Evolutionary conservation across 352 stramenopile genomes (phyloP).

Genomic region (Phytophthora colocasiae): DNA sequence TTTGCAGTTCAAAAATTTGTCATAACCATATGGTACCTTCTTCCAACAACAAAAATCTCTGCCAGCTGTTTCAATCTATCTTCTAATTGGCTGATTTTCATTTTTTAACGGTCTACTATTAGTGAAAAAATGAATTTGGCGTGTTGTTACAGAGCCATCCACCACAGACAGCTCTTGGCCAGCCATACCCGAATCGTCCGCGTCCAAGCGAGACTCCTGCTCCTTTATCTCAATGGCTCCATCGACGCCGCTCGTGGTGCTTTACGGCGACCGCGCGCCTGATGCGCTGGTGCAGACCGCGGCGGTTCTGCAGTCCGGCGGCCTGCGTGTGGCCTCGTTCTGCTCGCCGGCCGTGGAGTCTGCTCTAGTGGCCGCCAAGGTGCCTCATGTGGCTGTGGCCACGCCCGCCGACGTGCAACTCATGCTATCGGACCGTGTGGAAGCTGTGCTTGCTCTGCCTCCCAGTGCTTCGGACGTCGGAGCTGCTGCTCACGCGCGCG

Average conservation of each 20-base stretch:
- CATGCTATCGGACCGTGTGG: conserved; percentile 73
- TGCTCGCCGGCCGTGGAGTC: conserved; percentile 56
- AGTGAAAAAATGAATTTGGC: conserved; percentile 12
- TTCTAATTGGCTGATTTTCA: no score
- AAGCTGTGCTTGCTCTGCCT: conserved; percentile 70
- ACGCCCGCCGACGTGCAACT: conserved; percentile 71
- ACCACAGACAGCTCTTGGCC: conserved; percentile 3
- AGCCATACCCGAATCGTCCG: conserved; percentile 34
- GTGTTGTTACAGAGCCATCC: conserved; percentile 30
- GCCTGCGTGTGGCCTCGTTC: conserved; percentile 71
- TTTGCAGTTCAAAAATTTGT: neutral
- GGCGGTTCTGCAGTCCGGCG: conserved; percentile 56
- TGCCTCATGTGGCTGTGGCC: conserved; percentile 74
- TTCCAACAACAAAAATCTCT: neutral
- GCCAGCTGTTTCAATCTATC: neutral
- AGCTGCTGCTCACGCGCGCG: conserved; percentile 45
- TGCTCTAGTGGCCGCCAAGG: conserved; percentile 74
- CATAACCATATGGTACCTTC: no score
- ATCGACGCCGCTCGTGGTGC: conserved; percentile 67
- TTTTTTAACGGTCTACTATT: neutral
- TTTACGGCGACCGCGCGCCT: conserved; percentile 63
- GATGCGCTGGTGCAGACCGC: conserved; percentile 56
- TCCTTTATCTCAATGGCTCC: conserved; percentile 31
- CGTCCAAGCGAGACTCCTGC: conserved; percentile 9
- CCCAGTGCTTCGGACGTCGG: conserved; percentile 37